These are phyloP conservation scores for Aspergillus aculeatinus DNA, from an alignment of 2,329 filamentous ascomycete species.

Conservation along the genomic window DNA sequence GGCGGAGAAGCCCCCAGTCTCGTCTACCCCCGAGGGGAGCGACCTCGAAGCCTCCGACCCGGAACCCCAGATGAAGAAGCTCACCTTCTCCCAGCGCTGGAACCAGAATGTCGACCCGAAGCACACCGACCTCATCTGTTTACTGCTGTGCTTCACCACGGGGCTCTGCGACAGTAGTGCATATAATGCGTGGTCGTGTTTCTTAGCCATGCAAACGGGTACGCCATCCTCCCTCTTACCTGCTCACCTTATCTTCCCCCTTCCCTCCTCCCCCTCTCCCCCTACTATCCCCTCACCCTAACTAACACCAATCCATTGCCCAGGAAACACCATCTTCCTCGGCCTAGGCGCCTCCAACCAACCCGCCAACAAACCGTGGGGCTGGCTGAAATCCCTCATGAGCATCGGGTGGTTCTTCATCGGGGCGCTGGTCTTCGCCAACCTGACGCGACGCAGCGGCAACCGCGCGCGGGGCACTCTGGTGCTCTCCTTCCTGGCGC, in stretches of 20 bases:
- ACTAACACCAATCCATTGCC: neutral
- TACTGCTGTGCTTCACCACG: slow-evolving; percentile 42
- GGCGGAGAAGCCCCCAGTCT: neutral
- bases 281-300: neutral
- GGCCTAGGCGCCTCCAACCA: slow-evolving; percentile 43
- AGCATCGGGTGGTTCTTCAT: slow-evolving; percentile 46
- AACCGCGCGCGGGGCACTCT: slow-evolving; percentile 24
- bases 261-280: neutral
- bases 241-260: neutral
- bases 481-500: slow-evolving; percentile 30
- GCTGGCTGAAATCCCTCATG: slow-evolving; percentile 46
- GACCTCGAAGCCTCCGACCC: slow-evolving; percentile 15
- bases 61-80: slow-evolving; percentile 4
- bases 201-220: slow-evolving; percentile 51
- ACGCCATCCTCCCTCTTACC: slow-evolving; percentile 15
- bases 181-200: slow-evolving; percentile 49
- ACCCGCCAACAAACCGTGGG: slow-evolving; percentile 38
- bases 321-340: slow-evolving; percentile 47
- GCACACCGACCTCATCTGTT: slow-evolving; percentile 39
- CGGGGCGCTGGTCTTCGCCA: slow-evolving; percentile 44
- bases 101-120: slow-evolving; percentile 29
- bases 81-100: slow-evolving; percentile 27
- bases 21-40: neutral
- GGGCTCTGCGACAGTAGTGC: slow-evolving; percentile 47
- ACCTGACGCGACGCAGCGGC: slow-evolving; percentile 30